Percentiles rank a stretch among this genome's conserved stretches.
phyloP scores from a whole-genome alignment of 495 filamentous ascomycete species.

The Geoglossum glabrum region DNA sequence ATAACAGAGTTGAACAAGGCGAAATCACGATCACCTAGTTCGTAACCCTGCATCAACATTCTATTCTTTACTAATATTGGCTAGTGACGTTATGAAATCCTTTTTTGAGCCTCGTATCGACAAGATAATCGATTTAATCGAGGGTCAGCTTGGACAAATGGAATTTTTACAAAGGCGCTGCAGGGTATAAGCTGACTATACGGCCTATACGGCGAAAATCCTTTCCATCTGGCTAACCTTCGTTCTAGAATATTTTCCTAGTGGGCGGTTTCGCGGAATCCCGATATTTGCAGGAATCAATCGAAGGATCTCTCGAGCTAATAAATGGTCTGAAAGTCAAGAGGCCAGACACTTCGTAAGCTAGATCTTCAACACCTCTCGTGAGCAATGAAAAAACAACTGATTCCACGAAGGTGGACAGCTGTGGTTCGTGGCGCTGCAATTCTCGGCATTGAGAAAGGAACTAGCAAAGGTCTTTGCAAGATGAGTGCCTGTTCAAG shows the following conservation, averaged over 20 bases:
- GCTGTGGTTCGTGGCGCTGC: background rate
- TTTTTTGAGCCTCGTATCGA: background rate
- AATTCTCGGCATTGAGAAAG: background rate
- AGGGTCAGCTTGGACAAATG: background rate
- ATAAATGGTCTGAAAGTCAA: constrained; percentile 3
- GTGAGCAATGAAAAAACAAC: background rate
- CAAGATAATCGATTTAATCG: background rate
- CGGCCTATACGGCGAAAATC: background rate
- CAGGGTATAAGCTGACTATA: background rate
- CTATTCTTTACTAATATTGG: background rate
- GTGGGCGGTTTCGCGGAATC: background rate
- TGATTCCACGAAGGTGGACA: background rate
- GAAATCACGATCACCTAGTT: constrained; percentile 7
- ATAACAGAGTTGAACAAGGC: constrained; percentile 6
- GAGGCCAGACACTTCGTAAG: background rate
- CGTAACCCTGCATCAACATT: background rate
- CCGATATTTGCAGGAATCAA: background rate
- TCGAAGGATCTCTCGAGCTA: background rate
- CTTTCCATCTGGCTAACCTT: background rate
- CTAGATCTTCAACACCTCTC: background rate
- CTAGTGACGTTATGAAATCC: background rate
- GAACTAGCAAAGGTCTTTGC: background rate
- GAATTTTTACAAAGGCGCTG: background rate
- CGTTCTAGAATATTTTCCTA: background rate
- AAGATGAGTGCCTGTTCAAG: background rate